Percentiles rank a stretch among this genome's conserved stretches.
These are phyloP conservation scores for Epichloe brachyelytri DNA, from an alignment of 2,329 filamentous ascomycete species.

Conservation along the genomic window DNA sequence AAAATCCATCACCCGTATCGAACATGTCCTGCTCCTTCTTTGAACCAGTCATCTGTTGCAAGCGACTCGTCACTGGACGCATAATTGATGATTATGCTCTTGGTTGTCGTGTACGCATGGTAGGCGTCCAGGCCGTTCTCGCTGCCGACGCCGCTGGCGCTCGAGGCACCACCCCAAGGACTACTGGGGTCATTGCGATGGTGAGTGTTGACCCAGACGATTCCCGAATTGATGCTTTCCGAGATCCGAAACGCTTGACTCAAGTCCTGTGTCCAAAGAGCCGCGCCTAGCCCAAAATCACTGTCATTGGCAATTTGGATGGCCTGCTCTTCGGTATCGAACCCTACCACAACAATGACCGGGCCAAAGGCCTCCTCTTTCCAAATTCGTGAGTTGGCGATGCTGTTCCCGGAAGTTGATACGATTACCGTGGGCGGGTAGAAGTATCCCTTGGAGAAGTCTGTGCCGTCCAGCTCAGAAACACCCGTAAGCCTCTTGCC, in stretches of 20 bases:
- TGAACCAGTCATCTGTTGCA: conserved; percentile 54
- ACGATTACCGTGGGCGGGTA: conserved; percentile 66
- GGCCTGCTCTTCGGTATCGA: conserved; percentile 60
- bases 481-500: conserved; percentile 33
- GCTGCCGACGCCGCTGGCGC: conserved; percentile 53
- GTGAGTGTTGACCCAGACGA: conserved; percentile 46
- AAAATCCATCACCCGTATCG: conserved; percentile 16
- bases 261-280: conserved; percentile 63
- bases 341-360: conserved; percentile 62
- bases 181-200: conserved; percentile 61
- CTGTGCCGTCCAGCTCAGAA: conserved; percentile 36
- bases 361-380: conserved; percentile 76
- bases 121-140: conserved; percentile 59
- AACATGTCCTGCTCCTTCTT: conserved; percentile 41
- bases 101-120: conserved; percentile 43
- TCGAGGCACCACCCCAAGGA: conserved; percentile 54
- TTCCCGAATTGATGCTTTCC: conserved; percentile 55
- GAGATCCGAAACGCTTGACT: conserved; percentile 64
- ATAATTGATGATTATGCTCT: conserved; percentile 60
- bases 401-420: conserved; percentile 37
- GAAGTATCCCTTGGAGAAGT: conserved; percentile 53
- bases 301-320: conserved; percentile 59
- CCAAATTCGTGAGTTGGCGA: conserved; percentile 59
- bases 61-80: conserved; percentile 39
- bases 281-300: conserved; percentile 65